These are phyloP conservation scores for Plasmodium reichenowi DNA, from an alignment of 169 alveolate species.

Conservation along the genomic window DNA sequence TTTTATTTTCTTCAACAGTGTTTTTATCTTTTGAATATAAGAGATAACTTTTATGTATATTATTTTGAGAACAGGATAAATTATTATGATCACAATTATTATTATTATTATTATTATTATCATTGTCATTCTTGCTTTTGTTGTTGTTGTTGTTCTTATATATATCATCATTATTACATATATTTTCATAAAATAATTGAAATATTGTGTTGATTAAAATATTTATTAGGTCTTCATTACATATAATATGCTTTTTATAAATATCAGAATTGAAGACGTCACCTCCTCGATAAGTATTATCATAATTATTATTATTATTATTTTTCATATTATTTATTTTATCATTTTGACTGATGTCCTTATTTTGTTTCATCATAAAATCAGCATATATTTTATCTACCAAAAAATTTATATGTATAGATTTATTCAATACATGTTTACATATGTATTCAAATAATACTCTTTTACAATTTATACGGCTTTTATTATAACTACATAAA, in stretches of 20 bases:
- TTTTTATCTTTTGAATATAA: conserved; percentile 60
- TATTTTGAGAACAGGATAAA: neutral
- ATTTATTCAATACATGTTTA: conserved; percentile 29
- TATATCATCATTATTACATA: neutral
- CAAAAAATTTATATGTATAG: conserved; percentile 57
- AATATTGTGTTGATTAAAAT: conserved; percentile 69
- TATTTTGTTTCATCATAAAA: conserved; percentile 41
- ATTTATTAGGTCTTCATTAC: conserved; percentile 59
- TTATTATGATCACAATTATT: neutral
- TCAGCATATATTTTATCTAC: conserved; percentile 72
- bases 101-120: neutral
- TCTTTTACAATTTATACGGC: conserved; percentile 60
- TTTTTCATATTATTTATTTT: neutral
- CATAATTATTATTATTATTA: neutral
- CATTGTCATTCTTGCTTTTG: too few relatives aligned
- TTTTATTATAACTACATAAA: conserved; percentile 49
- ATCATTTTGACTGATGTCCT: neutral
- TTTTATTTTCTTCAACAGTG: neutral
- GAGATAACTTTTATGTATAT: conserved; percentile 62
- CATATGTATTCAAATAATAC: conserved; percentile 59
- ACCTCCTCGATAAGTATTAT: neutral
- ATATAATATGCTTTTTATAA: conserved; percentile 26
- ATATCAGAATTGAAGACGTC: too few relatives aligned
- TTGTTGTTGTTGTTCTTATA: neutral
- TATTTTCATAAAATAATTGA: conserved; percentile 12